Base-by-base conservation (phyloP, 1,139 yeast species). In the Geotrichum restrictum region DNA sequence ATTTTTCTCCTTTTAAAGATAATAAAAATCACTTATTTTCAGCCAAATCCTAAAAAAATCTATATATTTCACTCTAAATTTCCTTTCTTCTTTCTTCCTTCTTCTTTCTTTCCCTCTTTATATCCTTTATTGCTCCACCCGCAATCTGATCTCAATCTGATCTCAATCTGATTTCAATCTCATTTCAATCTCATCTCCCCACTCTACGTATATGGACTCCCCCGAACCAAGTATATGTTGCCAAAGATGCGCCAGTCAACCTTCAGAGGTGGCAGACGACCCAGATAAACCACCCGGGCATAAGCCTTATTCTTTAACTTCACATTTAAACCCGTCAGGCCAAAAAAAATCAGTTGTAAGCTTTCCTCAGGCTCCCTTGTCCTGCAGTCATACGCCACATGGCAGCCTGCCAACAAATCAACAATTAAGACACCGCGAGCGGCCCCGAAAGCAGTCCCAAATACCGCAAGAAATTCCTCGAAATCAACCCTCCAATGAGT, bases 221-320 rank as follows among this genome's bases (percentile, higher is more conserved):
- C 32, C 45, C 7, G 45, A 41, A 8, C 19, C 42, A 11, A 18
- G 22, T 16, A 19, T 21, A 41, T 48, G 46, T 24, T 14, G 46
- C 42, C 46, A 49, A 49, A 32, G 19, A 32, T 39, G 49, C 33
- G 29, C 48, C 46, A 31, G 45, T 41, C 33, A 18, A 18, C 31
- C 39, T n/a, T 32, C 38, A 32, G 43, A 40, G 37, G 33, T 18
- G 13, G 39, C 46, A 33, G 44, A 48, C 32, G 47, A 44, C 43
- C 33, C 46, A 19, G 55, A 51, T 46, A 51, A 51, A 33, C 45
- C 49, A 14, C 49, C 46, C 19, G 48, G 36, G 48, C 39, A 37
- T 38, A 38, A 45, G 44, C 33, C 49, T 24, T 27, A 13, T 10
- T 21, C 4, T 19, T 3, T 18, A 19, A 39, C 22, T n/a, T 19